Evolutionary conservation across 768 basidiomycete genomes (phyloP).

Genomic region (Udeniomyces megalosporus): DNA sequence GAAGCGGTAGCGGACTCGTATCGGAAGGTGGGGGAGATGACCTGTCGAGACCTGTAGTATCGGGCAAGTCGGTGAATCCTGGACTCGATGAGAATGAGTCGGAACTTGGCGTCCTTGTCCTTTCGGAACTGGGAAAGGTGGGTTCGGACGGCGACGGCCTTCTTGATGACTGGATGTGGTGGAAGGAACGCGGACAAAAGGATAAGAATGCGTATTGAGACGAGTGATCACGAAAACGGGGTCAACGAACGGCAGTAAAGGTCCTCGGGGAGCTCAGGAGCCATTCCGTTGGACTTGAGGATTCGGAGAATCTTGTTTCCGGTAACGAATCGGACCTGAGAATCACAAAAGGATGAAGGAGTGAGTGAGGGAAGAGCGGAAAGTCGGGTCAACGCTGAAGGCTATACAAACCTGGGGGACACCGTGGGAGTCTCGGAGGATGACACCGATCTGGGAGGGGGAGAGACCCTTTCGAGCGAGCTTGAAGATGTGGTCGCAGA

Average conservation of each 20-base stretch:
- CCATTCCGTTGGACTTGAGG: conserved; percentile 91
- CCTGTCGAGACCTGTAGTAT: conserved; percentile 84
- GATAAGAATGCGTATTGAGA: too few species aligned
- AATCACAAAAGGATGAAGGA: conserved; percentile 34
- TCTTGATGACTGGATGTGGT: conserved; percentile 95
- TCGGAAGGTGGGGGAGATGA: conserved; percentile 95
- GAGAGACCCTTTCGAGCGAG: conserved; percentile 95
- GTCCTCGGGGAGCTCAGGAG: conserved; percentile 95
- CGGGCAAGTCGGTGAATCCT: conserved; percentile 93
- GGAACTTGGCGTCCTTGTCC: conserved; percentile 84
- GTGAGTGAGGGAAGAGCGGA: neutral
- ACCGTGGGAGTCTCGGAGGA: conserved; percentile 93
- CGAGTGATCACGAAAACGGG: too few species aligned
- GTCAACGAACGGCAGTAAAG: conserved; percentile 57
- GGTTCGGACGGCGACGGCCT: conserved; percentile 97
- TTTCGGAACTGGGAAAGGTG: conserved; percentile 95
- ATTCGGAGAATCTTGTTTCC: conserved; percentile 99
- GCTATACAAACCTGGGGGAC: conserved; percentile 40
- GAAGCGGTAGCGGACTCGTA: conserved; percentile 93
- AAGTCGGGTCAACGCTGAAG: neutral
- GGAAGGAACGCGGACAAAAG: too few species aligned
- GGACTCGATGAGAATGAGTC: conserved; percentile 97
- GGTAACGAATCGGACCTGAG: conserved; percentile 82
- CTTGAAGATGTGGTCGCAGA: conserved; percentile 90
- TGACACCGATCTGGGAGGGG: conserved; percentile 94